These are phyloP conservation scores for Fusarium nurragi DNA, from an alignment of 2,329 filamentous ascomycete species.

Conservation along the genomic window DNA sequence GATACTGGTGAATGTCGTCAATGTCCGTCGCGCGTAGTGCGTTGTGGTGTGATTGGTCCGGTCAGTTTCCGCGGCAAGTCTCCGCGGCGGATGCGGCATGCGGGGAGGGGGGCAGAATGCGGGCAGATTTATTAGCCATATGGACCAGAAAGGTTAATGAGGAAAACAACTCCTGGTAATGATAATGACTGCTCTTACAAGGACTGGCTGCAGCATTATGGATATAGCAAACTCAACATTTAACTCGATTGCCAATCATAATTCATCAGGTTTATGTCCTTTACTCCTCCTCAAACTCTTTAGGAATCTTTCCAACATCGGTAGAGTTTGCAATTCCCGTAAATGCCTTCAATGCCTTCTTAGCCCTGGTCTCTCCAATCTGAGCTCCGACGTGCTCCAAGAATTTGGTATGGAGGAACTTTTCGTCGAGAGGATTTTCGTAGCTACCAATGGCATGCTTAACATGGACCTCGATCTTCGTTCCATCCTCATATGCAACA, in stretches of 20 bases:
- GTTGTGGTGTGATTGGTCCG: not conserved
- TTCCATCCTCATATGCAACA: not conserved
- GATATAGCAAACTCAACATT: too few species aligned
- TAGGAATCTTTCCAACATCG: not conserved
- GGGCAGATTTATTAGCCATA: too few species aligned
- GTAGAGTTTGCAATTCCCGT: not conserved
- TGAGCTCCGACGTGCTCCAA: not conserved
- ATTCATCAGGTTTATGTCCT: too few species aligned
- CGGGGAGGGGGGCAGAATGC: too few species aligned
- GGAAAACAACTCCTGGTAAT: not conserved
- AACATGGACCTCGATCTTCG: not conserved
- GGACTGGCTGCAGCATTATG: too few species aligned
- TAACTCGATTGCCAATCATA: too few species aligned
- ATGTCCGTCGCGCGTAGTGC: not conserved
- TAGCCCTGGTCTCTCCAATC: not conserved
- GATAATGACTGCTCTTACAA: too few species aligned
- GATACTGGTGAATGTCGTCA: not conserved
- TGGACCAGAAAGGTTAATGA: too few species aligned
- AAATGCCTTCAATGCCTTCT: not conserved
- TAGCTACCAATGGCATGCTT: constrained; percentile 1
- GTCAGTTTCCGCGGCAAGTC: not conserved
- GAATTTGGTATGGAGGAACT: not conserved
- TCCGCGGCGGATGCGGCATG: too few species aligned
- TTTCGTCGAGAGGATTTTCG: not conserved
- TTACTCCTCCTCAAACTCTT: not conserved